Base-by-base conservation (phyloP, 2,329 filamentous ascomycete species). In the Cladosporium sp. region DNA sequence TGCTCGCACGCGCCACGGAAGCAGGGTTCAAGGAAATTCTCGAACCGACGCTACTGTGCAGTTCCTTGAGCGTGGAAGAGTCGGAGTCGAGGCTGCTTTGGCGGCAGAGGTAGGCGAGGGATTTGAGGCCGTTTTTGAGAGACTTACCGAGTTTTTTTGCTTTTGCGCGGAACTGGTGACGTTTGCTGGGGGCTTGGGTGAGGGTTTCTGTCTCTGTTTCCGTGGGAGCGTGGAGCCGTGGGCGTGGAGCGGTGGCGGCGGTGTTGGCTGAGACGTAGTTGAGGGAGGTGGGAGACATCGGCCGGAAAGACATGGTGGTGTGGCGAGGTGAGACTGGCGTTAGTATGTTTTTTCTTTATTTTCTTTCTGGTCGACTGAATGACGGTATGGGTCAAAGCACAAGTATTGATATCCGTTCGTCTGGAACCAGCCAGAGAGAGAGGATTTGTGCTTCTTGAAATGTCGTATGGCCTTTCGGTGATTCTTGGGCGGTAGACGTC, bases 341-440 rank as follows among this genome's bases (percentile, higher is more conserved):
- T 20, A 11, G 22, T 12, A 12, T 22, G 15, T 12, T 42, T n/a
- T 30, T 42, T 25, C 20, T 27, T 22, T 16, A 27, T 27, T 27
- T 27, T 27, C 22, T 27, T 27, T 9, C 22, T 27, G 9, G 22
- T 27, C 22, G 22, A 27, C 22, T 27, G 22, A 29, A 19, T 16
- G 16, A 20, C 22, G 4, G 4, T 43, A 32, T 43, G 32, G 30
- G 32, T 43, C 25, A n/a, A n/a, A n/a, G n/a, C n/a, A n/a, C n/a
- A n/a, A 15, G 39, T 29, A 16, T 1, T 42, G 16, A 22, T 42
- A 7, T 29, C 40, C 13, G 16, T 12, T 18, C 13, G 30, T 45
- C 43, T 46, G 43, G 43, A 46, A 18, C 45, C 45, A 32, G 45
- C 35, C 45, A 48, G 45, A 30, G 18, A 20, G 36, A 38, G 36